Base-by-base conservation (phyloP, 1,284 basidiomycete genomes). In the Trametes hirsuta region DNA sequence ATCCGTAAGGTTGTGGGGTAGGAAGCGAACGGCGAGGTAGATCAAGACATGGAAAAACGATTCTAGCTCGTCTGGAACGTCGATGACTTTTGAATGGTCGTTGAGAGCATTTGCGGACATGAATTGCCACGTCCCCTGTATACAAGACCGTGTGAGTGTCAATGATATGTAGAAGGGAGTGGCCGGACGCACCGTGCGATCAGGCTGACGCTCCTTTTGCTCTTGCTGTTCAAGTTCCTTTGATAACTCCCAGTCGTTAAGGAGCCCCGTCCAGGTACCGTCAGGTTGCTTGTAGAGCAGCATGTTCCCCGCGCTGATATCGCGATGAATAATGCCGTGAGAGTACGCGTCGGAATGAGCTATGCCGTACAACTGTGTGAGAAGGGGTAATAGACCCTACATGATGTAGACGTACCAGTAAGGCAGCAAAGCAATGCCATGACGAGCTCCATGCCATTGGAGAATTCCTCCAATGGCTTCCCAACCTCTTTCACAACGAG, bases 401-500 rank as follows among this genome's bases (percentile, higher is more conserved):
- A 8, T 2, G 8, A 8, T 30, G 8, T 5, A 1, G 30, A 30
- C 30, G 8, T 30, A 30, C 30, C 30, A 5, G 30, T 30, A 30
- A 30, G 30, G 30, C 30, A 30, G 30, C 30, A 30, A 5, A 30
- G 30, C 8, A 30, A 30, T 30, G 30, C 30, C 30, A 30, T 30
- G 42, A 55, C 53, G 12, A 62, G 53, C 18, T 55, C 47, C 2
- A 15, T 15, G 11, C 41, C 39, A 36, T 51, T 39, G 24, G 15
- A n/a, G 44, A 62, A 54, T 21, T 51, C n/a, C 5, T n/a, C 18
- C 35, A 67, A 35, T 47, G 68, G 59, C 55, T 61, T 21, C 51
- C 67, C 44, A 58, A 70, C 57, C 53, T 70, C 45, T 48, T 66
- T 40, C 6, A 61, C 37, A 55, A 70, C 63, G 55, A 68, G 22